These are phyloP conservation scores for Selaginella tamariscina DNA, from an alignment of 75 land plant species.

Conservation along the genomic window DNA sequence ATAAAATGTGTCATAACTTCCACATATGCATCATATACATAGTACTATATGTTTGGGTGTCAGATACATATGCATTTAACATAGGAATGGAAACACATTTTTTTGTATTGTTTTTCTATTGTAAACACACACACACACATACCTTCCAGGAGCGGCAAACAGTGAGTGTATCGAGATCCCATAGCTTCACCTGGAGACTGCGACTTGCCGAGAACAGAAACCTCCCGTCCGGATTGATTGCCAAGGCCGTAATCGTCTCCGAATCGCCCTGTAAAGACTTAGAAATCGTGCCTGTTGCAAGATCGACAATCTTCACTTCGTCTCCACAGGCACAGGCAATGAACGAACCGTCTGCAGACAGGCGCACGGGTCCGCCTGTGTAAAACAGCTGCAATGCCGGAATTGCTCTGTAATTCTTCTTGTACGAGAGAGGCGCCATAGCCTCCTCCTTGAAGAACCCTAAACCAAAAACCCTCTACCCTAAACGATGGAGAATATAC, in stretches of 20 bases:
- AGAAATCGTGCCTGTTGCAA: constrained; percentile 38
- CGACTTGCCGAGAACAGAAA: constrained; percentile 66
- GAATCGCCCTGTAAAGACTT: constrained; percentile 66
- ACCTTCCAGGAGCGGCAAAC: constrained; percentile 94
- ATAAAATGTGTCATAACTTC: no score
- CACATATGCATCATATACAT: no score
- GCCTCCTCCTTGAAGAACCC: constrained; percentile 8
- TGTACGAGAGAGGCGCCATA: constrained; percentile 30
- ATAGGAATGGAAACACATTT: no score
- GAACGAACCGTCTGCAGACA: constrained; percentile 59
- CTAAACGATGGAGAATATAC: no score
- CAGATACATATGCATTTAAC: no score
- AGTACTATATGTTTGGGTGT: no score
- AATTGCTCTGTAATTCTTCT: constrained; percentile 50
- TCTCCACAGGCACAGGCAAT: constrained; percentile 84
- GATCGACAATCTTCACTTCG: constrained; percentile 59
- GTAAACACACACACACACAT: no score
- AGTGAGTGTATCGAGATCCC: constrained; percentile 50
- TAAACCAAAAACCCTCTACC: no score
- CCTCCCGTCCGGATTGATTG: constrained; percentile 50
- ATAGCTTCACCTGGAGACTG: constrained; percentile 63
- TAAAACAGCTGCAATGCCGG: constrained; percentile 65
- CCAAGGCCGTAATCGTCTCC: constrained; percentile 49
- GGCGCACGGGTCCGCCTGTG: constrained; percentile 63
- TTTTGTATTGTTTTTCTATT: no score